Conservation (phyloP, 495 filamentous ascomycete genomes). For the Lindgomyces ingoldianus region DNA sequence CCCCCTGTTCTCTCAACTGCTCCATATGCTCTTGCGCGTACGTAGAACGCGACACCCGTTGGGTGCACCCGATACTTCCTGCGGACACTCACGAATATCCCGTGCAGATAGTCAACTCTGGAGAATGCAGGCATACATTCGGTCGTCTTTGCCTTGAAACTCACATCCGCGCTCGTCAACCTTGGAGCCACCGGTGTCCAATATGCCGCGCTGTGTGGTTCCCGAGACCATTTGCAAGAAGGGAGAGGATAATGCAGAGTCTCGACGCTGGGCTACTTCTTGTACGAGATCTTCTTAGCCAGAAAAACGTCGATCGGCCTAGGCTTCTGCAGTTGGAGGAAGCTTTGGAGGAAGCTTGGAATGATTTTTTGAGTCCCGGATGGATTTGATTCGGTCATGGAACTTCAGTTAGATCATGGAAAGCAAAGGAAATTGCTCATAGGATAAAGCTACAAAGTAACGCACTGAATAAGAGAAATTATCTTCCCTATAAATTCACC, state of each 20-base stretch:
- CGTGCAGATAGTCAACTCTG: not conserved
- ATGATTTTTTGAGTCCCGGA: not conserved
- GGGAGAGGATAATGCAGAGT: not conserved
- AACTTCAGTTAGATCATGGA: not conserved
- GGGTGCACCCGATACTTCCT: not conserved
- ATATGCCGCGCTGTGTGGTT: not conserved
- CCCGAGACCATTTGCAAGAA: not conserved
- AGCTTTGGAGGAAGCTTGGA: not conserved
- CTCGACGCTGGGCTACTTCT: not conserved
- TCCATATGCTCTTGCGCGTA: not conserved
- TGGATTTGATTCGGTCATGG: not conserved
- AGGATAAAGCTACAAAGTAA: not conserved
- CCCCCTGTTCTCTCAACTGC: not conserved
- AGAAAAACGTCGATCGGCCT: not conserved
- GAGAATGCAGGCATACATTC: constrained; percentile 1
- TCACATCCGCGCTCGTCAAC: not conserved
- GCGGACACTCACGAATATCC: not conserved
- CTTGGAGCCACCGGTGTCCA: not conserved
- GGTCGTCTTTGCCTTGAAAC: not conserved
- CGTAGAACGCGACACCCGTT: not conserved
- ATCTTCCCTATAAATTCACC: too few relatives aligned
- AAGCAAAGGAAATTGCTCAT: not conserved
- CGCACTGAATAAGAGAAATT: not conserved
- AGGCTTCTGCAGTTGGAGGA: not conserved
- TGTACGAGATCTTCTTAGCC: not conserved